These are phyloP conservation scores for Populus ilicifolia DNA, from an alignment of 345 rosid genomes.

Conservation along the genomic window DNA sequence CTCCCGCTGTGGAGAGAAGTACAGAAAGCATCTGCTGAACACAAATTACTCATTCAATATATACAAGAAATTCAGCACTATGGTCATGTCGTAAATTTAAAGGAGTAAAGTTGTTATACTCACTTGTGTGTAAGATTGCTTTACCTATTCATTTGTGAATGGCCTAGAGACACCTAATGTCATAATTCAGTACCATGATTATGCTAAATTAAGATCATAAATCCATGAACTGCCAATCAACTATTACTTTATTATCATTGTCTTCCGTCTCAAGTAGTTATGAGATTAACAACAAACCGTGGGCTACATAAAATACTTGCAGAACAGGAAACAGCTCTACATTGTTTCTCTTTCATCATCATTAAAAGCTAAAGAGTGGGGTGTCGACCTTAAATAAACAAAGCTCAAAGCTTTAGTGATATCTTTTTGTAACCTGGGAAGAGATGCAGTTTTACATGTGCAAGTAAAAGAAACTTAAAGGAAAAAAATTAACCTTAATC, in stretches of 20 bases:
- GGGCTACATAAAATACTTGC: conserved; percentile 11
- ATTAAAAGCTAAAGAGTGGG: conserved; percentile 14
- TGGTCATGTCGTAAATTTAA: not conserved
- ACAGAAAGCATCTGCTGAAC: conserved; percentile 51
- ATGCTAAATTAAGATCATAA: conserved; percentile 7
- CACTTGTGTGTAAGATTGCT: not conserved
- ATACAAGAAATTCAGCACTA: not conserved
- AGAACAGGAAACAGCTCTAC: not conserved
- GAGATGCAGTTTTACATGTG: not conserved
- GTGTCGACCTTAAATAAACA: not conserved
- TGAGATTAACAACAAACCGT: conserved; percentile 23
- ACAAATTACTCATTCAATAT: not conserved
- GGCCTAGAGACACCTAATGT: not conserved
- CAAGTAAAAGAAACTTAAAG: conserved; percentile 13
- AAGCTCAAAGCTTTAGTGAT: conserved; percentile 9
- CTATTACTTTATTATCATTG: conserved; percentile 1
- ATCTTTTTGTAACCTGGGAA: not conserved
- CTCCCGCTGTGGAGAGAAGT: conserved; percentile 66
- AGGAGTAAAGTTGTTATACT: not conserved
- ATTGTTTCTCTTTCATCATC: conserved; percentile 16
- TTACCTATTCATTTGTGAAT: not conserved
- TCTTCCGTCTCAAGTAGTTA: conserved; percentile 28
- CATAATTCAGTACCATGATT: conserved; percentile 9
- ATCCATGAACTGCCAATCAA: not conserved
- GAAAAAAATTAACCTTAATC: not conserved